Conservation (phyloP, 495 filamentous ascomycete genomes). For the Letharia columbiana region DNA sequence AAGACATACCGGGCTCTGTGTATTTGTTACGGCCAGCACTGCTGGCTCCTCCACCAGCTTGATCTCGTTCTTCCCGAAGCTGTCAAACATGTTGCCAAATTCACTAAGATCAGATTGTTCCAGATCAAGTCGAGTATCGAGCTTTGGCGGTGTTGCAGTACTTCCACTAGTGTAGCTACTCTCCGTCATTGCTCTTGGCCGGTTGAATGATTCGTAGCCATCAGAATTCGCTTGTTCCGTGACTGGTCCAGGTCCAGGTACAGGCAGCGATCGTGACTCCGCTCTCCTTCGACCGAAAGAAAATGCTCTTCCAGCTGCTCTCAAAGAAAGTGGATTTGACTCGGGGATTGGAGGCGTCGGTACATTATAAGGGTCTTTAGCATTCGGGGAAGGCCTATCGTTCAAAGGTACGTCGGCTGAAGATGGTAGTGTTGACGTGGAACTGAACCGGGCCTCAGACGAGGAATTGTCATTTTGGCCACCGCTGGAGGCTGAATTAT, state of each 20-base stretch:
- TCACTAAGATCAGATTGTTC: slow-evolving; percentile 46
- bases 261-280: slow-evolving; percentile 36
- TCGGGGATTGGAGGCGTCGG: slow-evolving; percentile 51
- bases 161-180: slow-evolving; percentile 44
- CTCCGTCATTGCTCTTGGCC: slow-evolving; percentile 45
- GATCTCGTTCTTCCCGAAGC: slow-evolving; percentile 49
- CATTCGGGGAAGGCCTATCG: slow-evolving; percentile 47
- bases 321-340: slow-evolving; percentile 46
- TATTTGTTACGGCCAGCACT: slow-evolving; percentile 28
- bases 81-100: slow-evolving; percentile 62
- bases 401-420: slow-evolving; percentile 53
- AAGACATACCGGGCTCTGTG: slow-evolving; percentile 32
- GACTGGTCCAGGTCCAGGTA: slow-evolving; percentile 30
- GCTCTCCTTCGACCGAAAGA: slow-evolving; percentile 58
- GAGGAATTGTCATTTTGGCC: slow-evolving; percentile 53
- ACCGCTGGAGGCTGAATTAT: slow-evolving; percentile 51
- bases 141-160: slow-evolving; percentile 61
- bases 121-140: slow-evolving; percentile 49
- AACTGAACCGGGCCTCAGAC: slow-evolving; percentile 54
- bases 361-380: slow-evolving; percentile 44
- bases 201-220: slow-evolving; percentile 34
- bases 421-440: slow-evolving; percentile 64
- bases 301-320: slow-evolving; percentile 62
- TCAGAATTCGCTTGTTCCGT: slow-evolving; percentile 24
- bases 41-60: slow-evolving; percentile 38